phyloP scores from a whole-genome alignment of 2,329 filamentous ascomycete species.

The Hymenoscyphus repandus region DNA sequence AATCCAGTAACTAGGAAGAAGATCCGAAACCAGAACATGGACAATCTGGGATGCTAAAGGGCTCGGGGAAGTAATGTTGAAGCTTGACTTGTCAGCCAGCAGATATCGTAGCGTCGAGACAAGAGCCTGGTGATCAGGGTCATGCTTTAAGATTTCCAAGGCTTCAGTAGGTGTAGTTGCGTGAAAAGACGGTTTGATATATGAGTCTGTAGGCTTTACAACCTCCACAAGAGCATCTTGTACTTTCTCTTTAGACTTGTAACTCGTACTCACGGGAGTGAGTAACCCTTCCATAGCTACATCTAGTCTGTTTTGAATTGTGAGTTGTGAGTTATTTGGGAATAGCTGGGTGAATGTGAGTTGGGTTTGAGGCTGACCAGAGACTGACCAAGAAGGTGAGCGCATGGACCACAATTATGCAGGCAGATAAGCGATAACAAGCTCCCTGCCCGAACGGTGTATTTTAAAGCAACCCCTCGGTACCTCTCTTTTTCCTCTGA shows the following conservation, averaged over 20 bases:
- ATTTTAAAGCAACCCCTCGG: not conserved
- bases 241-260: constrained; percentile 18
- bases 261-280: constrained; percentile 41
- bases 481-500: not conserved
- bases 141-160: constrained; percentile 53
- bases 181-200: constrained; percentile 9
- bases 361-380: not conserved
- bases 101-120: constrained; percentile 49
- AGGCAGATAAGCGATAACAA: constrained; percentile 18
- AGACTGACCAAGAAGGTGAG: not conserved
- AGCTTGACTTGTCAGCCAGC: constrained; percentile 31
- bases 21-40: constrained; percentile 67
- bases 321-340: constrained; percentile 4
- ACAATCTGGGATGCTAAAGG: constrained; percentile 70
- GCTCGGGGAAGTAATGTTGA: constrained; percentile 57
- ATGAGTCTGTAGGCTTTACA: constrained; percentile 6
- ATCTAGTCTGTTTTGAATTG: constrained; percentile 9
- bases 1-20: constrained; percentile 78
- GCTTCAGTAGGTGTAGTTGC: constrained; percentile 39
- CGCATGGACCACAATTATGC: constrained; percentile 8
- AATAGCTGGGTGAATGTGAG: constrained; percentile 6
- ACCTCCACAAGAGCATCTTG: constrained; percentile 21
- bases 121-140: constrained; percentile 57
- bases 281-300: constrained; percentile 43
- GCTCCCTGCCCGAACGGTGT: not conserved